Evolutionary conservation across 2,329 filamentous ascomycete genomes (phyloP).

Genomic region (Aspergillus thermomutatus): DNA sequence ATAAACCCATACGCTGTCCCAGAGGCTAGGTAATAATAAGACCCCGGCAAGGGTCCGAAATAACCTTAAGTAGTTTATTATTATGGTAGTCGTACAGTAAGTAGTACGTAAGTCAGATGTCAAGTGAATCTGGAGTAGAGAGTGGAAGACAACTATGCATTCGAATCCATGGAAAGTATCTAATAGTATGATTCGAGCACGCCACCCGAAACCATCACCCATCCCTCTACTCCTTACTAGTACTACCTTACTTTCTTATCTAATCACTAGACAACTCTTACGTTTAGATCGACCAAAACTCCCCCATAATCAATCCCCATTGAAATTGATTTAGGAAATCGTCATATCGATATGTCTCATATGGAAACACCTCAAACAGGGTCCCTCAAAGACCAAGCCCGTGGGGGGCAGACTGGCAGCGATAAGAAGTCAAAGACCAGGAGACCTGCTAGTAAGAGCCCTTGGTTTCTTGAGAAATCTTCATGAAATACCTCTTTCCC

Average conservation of each 20-base stretch:
- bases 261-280: neutral
- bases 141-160: neutral
- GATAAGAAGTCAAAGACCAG: slow-evolving; percentile 86
- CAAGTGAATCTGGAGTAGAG: neutral
- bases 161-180: neutral
- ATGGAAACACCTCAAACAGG: slow-evolving; percentile 38
- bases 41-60: neutral
- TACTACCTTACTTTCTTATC: neutral
- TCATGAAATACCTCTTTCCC: slow-evolving; percentile 7
- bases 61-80: neutral
- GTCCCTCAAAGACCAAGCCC: slow-evolving; percentile 45
- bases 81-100: neutral
- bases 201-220: neutral
- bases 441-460: slow-evolving; percentile 74
- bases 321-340: neutral
- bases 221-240: neutral
- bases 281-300: neutral
- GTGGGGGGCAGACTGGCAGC: slow-evolving; percentile 33
- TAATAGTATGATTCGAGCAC: neutral
- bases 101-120: neutral
- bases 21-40: too few relatives aligned
- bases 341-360: slow-evolving; percentile 38
- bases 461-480: neutral
- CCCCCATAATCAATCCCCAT: neutral
- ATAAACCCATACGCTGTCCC: too few relatives aligned